Conservation (phyloP, 2,329 filamentous ascomycete genomes). For the Colletotrichum sp. region DNA sequence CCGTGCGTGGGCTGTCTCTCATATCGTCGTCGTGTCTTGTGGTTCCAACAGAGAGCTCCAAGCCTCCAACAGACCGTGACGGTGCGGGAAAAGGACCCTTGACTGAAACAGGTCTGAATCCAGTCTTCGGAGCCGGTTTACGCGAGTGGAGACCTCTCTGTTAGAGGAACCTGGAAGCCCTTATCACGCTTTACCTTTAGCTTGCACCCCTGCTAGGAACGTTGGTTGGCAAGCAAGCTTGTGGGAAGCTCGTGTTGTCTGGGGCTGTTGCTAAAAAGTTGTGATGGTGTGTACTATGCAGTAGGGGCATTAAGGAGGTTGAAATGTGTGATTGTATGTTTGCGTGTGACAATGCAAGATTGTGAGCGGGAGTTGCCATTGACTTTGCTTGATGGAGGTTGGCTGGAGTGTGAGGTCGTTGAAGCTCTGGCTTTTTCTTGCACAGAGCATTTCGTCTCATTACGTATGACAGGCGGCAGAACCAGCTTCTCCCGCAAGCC, state of each 20-base stretch:
- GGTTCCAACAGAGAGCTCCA: not conserved
- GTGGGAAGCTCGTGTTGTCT: not conserved
- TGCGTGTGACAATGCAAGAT: not conserved
- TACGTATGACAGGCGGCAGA: not conserved
- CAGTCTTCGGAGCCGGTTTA: not conserved
- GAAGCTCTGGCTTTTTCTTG: not conserved
- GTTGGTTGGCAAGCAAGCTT: not conserved
- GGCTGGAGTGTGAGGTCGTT: not conserved
- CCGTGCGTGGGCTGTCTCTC: not conserved
- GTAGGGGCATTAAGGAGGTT: not conserved
- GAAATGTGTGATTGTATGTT: not conserved
- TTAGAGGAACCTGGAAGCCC: not conserved
- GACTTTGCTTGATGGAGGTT: not conserved
- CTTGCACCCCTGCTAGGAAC: not conserved
- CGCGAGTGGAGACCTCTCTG: conserved; percentile 4
- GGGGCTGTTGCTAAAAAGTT: not conserved
- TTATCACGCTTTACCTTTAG: not conserved
- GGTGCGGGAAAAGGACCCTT: not conserved
- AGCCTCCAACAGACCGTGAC: not conserved
- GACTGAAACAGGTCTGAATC: conserved; percentile 15
- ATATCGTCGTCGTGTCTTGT: not conserved
- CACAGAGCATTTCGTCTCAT: not conserved
- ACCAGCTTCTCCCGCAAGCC: not conserved
- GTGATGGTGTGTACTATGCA: not conserved
- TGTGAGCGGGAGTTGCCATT: not conserved